Conservation (phyloP, 2,329 filamentous ascomycete genomes). For the Nigrospora osmanthi region DNA sequence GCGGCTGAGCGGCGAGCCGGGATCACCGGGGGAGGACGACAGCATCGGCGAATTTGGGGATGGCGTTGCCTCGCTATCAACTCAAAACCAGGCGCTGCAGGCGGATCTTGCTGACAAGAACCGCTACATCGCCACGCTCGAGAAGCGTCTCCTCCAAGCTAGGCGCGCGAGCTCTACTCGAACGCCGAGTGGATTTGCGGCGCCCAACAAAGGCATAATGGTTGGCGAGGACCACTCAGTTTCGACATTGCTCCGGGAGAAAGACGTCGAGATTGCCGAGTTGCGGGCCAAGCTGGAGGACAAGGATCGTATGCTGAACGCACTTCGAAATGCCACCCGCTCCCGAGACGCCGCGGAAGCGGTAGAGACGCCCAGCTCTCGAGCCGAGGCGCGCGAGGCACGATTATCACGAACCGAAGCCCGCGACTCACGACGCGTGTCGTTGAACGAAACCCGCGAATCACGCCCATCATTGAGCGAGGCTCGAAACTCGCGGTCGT, state of each 20-base stretch:
- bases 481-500: neutral
- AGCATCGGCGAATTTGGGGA: conserved; percentile 77
- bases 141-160: conserved; percentile 86
- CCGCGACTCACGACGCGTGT: too few relatives aligned
- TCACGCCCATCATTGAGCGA: conserved; percentile 11
- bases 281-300: conserved; percentile 85
- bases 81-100: conserved; percentile 89
- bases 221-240: conserved; percentile 75
- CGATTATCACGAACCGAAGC: conserved; percentile 16
- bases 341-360: conserved; percentile 75
- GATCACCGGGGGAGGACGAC: conserved; percentile 55
- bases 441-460: neutral
- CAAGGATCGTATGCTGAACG: conserved; percentile 88
- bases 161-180: conserved; percentile 83
- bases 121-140: conserved; percentile 87
- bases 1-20: conserved; percentile 32
- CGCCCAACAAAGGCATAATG: conserved; percentile 53
- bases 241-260: conserved; percentile 68
- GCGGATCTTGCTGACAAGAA: conserved; percentile 96
- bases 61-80: conserved; percentile 69
- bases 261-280: conserved; percentile 87
- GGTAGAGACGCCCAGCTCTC: conserved; percentile 17
- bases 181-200: conserved; percentile 65
- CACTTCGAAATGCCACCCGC: conserved; percentile 75
- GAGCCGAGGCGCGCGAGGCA: conserved; percentile 2